Evolutionary conservation across 2,329 filamentous ascomycete genomes (phyloP).

Genomic region (Didymella lethalis): DNA sequence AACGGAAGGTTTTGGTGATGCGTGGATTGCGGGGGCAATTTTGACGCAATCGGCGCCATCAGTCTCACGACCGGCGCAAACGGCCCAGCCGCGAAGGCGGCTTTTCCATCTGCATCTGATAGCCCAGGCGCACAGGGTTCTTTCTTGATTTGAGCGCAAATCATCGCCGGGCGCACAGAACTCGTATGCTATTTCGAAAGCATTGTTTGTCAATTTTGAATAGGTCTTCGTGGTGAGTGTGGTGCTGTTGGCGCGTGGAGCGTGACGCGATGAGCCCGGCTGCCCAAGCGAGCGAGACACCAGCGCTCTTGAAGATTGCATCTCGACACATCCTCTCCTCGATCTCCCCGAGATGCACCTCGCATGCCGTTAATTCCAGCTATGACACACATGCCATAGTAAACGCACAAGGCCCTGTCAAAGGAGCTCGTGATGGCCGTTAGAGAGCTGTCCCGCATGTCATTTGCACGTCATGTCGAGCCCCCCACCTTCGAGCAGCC

Average conservation of each 20-base stretch:
- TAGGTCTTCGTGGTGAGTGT: neutral
- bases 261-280: conserved; percentile 3
- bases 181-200: neutral
- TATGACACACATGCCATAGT: neutral
- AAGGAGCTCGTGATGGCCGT: conserved; percentile 3
- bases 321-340: neutral
- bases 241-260: conserved; percentile 7
- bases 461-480: conserved; percentile 14
- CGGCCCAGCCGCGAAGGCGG: neutral
- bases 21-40: conserved; percentile 15
- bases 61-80: conserved; percentile 1
- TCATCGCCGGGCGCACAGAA: neutral
- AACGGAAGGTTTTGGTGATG: neutral
- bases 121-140: neutral
- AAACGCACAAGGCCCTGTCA: neutral
- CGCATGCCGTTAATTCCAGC: neutral
- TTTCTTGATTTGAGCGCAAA: neutral
- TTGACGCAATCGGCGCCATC: conserved; percentile 12
- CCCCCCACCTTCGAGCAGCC: conserved; percentile 2
- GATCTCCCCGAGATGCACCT: neutral
- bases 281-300: conserved; percentile 1
- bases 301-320: neutral
- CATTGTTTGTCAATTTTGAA: neutral
- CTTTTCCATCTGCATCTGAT: neutral
- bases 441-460: conserved; percentile 5